A percentile compares a stretch with the other conserved stretches of the same genome.
Conservation (phyloP, 1,284 basidiomycete species). For the Pholiota adiposa region DNA sequence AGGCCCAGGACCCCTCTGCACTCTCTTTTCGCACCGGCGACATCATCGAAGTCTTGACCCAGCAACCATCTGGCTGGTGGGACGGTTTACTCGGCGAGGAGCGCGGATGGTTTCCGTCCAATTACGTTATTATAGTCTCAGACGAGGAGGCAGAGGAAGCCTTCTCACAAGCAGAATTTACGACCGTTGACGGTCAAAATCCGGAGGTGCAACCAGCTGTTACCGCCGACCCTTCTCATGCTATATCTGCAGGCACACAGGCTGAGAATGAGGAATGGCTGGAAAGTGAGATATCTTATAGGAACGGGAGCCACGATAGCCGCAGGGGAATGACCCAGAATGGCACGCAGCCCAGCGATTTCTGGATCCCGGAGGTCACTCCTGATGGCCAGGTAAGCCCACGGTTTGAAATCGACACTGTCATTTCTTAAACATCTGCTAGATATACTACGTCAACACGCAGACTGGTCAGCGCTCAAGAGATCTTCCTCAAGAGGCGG, state of each 20-base stretch:
- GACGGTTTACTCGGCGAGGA: slow-evolving; percentile 90
- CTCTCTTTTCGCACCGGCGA: slow-evolving; percentile 88
- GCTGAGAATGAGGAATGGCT: slow-evolving; percentile 53
- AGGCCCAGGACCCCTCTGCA: slow-evolving; percentile 85
- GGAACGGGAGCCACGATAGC: slow-evolving; percentile 30
- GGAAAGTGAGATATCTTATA: slow-evolving; percentile 41
- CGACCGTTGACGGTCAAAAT: slow-evolving; percentile 32
- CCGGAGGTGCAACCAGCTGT: slow-evolving; percentile 30
- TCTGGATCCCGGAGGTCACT: slow-evolving; percentile 80
- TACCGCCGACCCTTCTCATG: slow-evolving; percentile 54
- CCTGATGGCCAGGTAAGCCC: slow-evolving; percentile 70
- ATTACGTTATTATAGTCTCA: slow-evolving; percentile 85
- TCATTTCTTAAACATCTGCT: slow-evolving; percentile 14
- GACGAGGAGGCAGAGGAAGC: slow-evolving; percentile 80
- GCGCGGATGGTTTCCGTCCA: slow-evolving; percentile 98
- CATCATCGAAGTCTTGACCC: slow-evolving; percentile 92
- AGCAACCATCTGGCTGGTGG: slow-evolving; percentile 97
- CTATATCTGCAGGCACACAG: slow-evolving; percentile 48
- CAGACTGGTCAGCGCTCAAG: slow-evolving; percentile 86
- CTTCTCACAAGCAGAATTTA: slow-evolving; percentile 53
- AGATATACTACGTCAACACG: slow-evolving; percentile 95
- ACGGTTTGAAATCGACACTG: slow-evolving; percentile 9
- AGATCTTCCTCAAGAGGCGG: slow-evolving; percentile 80
- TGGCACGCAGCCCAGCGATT: slow-evolving; percentile 62
- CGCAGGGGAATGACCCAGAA: slow-evolving; percentile 30